A percentile compares a stretch with the other conserved stretches of the same genome.
Conservation (phyloP, 75 land plant species). For the Picea sitchensis region DNA sequence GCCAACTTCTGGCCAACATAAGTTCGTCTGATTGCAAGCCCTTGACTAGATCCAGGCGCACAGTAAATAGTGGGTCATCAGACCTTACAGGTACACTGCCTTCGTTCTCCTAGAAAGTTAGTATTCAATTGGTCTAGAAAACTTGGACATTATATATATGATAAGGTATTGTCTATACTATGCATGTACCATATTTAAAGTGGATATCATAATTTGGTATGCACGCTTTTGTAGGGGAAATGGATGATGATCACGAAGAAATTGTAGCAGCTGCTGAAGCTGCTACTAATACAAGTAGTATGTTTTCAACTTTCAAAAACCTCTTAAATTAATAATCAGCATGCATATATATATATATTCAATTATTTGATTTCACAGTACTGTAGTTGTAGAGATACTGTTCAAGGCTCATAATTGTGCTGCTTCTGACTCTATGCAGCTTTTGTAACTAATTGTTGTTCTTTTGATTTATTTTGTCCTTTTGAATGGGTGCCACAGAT, state of each 20-base stretch:
- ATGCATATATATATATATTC: neutral
- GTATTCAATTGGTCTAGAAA: neutral
- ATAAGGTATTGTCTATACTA: neutral
- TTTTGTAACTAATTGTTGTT: neutral
- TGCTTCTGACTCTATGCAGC: neutral
- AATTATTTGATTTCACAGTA: neutral
- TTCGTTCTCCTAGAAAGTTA: neutral
- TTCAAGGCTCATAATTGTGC: neutral
- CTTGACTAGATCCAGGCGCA: conserved; percentile 43
- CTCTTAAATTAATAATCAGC: neutral
- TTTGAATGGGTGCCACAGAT: conserved; percentile 33
- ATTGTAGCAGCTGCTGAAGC: conserved; percentile 62
- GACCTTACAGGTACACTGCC: conserved; percentile 58
- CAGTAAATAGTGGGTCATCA: conserved; percentile 23
- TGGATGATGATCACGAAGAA: conserved; percentile 76
- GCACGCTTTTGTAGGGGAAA: conserved; percentile 43
- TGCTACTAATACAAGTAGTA: conserved; percentile 64
- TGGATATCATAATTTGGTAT: neutral
- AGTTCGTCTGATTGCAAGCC: conserved; percentile 60
- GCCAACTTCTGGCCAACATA: conserved; percentile 66
- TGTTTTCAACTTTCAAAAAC: conserved; percentile 10
- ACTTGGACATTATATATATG: neutral
- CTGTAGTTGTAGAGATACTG: neutral
- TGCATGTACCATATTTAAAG: neutral
- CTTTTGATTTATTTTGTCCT: neutral